Conservation (phyloP, 805 yeast genomes). For the Monosporozyma aerobia region DNA sequence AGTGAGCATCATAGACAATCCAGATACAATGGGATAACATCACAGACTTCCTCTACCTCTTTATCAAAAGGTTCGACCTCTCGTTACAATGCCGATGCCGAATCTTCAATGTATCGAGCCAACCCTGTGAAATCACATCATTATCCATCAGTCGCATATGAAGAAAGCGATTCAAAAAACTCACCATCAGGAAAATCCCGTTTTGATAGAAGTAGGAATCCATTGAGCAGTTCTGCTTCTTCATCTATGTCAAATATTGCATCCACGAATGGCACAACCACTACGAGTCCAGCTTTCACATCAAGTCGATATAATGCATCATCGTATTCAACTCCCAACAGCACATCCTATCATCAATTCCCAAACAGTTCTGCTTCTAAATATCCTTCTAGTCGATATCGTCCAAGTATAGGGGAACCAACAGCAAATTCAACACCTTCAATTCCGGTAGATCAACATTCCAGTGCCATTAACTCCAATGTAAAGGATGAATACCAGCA, state of each 20-base stretch:
- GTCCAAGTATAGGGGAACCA: conserved; percentile 11
- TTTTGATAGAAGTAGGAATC: background rate
- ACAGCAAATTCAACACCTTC: background rate
- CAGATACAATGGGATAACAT: conserved; percentile 1
- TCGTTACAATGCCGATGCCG: background rate
- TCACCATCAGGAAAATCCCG: background rate
- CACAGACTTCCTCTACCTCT: background rate
- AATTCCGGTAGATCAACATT: background rate
- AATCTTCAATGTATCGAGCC: background rate
- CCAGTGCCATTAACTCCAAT: background rate
- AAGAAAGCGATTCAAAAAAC: background rate
- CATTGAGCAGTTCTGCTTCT: background rate
- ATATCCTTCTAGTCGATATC: conserved; percentile 17
- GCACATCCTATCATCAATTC: background rate
- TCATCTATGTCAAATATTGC: background rate
- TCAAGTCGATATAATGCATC: background rate
- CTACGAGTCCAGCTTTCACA: conserved; percentile 2
- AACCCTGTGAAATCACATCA: background rate
- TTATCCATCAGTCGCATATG: background rate
- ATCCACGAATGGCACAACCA: background rate
- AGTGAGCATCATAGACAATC: background rate
- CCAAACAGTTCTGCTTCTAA: background rate
- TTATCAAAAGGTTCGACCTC: background rate
- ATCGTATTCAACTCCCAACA: background rate
- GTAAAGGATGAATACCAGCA: background rate